Evolutionary conservation across 1,284 basidiomycete species (phyloP).

Genomic region (Phellopilus nigrolimitatus): DNA sequence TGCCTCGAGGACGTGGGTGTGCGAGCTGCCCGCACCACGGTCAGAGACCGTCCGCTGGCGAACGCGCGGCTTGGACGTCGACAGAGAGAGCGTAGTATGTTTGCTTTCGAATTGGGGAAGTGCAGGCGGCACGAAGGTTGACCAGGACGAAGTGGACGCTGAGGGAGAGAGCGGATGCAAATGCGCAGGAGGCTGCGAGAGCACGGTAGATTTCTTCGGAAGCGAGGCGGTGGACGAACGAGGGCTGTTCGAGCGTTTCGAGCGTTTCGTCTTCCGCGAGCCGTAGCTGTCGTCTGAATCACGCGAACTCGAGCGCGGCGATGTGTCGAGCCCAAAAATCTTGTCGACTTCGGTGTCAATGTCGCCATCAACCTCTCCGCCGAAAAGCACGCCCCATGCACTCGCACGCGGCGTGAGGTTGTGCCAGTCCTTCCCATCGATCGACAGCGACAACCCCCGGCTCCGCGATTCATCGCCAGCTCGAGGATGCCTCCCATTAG

Average conservation of each 20-base stretch:
- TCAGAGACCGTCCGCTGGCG: constrained; percentile 13
- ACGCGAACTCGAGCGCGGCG: not conserved
- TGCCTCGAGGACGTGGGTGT: not conserved
- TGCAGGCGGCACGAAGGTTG: not conserved
- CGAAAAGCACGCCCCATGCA: constrained; percentile 17
- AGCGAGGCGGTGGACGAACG: not conserved
- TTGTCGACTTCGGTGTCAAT: constrained; percentile 13
- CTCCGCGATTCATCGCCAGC: constrained; percentile 4
- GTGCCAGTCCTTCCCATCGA: constrained; percentile 13
- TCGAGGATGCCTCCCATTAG: constrained; percentile 28
- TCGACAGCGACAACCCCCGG: constrained; percentile 11
- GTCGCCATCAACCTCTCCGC: constrained; percentile 14
- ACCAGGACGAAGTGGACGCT: not conserved
- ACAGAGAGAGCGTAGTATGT: not conserved
- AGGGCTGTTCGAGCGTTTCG: constrained; percentile 12
- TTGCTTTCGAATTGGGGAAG: not conserved
- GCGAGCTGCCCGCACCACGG: constrained; percentile 1
- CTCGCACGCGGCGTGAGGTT: constrained; percentile 13
- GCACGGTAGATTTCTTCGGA: too few species aligned
- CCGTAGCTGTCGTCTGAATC: constrained; percentile 5
- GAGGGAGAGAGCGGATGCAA: constrained; percentile 10
- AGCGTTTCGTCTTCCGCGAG: constrained; percentile 16
- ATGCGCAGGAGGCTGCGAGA: constrained; percentile 5
- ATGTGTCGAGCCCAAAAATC: constrained; percentile 10
- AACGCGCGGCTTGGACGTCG: not conserved